These are phyloP conservation scores for Lithospermum erythrorhizon DNA, from an alignment of 257 asterid species.

Conservation along the genomic window DNA sequence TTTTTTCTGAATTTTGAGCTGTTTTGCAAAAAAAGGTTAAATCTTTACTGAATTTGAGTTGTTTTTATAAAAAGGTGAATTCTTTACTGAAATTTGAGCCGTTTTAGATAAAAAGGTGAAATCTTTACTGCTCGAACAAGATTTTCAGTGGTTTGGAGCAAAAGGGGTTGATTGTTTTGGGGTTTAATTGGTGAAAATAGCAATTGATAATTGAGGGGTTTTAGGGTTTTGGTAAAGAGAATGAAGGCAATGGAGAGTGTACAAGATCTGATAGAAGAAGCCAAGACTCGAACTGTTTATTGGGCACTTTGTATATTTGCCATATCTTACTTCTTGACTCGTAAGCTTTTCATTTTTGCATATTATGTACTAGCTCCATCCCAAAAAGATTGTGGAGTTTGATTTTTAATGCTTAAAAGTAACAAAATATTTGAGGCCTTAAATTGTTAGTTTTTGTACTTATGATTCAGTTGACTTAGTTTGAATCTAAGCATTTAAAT, in stretches of 20 bases:
- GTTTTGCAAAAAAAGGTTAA: too few species aligned
- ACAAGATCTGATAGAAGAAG: conserved; percentile 97
- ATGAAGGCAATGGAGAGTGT: conserved; percentile 72
- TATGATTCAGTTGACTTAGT: neutral
- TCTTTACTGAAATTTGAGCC: neutral
- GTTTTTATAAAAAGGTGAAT: neutral
- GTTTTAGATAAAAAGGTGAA: neutral
- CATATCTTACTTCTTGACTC: conserved; percentile 74
- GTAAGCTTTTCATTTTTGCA: conserved; percentile 57
- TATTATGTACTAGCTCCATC: too few species aligned
- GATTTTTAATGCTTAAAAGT: neutral
- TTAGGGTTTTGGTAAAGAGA: conserved; percentile 8
- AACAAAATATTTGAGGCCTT: too few species aligned
- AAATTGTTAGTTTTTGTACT: too few species aligned
- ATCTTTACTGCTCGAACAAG: neutral
- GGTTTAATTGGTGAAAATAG: neutral
- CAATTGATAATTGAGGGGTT: neutral
- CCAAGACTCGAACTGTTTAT: conserved; percentile 90
- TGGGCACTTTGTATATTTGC: conserved; percentile 84
- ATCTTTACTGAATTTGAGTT: too few species aligned
- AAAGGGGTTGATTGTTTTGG: neutral
- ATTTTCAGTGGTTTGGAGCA: neutral
- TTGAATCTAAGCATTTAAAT: neutral
- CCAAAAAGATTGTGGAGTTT: too few species aligned
- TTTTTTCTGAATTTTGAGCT: too few species aligned